Evolutionary conservation across 176 grass and related monocot species (phyloP).

Genomic region (Juncus inflexus): DNA sequence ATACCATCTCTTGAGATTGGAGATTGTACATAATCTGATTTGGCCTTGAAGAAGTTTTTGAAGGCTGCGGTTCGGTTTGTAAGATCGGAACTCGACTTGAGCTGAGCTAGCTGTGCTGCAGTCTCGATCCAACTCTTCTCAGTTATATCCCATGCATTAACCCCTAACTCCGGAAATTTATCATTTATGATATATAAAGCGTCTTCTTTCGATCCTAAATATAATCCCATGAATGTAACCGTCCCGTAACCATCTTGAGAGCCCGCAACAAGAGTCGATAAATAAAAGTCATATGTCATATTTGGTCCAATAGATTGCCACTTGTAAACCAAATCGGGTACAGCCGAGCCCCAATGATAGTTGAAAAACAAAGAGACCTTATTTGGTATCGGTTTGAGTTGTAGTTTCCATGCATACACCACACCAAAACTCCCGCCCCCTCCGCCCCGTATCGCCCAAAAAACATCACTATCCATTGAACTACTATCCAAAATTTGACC

Average conservation of each 20-base stretch:
- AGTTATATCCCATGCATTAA: conserved; percentile 13
- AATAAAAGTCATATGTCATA: conserved; percentile 56
- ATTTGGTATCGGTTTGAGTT: conserved; percentile 38
- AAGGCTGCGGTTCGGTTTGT: neutral
- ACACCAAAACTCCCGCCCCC: conserved; percentile 74
- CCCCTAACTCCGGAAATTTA: conserved; percentile 36
- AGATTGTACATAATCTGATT: conserved; percentile 51
- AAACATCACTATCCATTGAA: conserved; percentile 50
- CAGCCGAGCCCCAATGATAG: neutral
- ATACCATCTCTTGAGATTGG: conserved; percentile 16
- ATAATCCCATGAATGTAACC: conserved; percentile 36
- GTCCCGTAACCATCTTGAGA: conserved; percentile 28
- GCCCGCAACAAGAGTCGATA: conserved; percentile 14
- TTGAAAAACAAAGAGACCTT: conserved; percentile 33
- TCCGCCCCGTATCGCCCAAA: conserved; percentile 69
- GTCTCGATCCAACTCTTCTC: conserved; percentile 70
- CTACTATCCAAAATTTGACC: conserved; percentile 4
- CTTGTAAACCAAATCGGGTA: conserved; percentile 31
- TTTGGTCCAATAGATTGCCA: conserved; percentile 47
- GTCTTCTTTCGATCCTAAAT: conserved; percentile 11
- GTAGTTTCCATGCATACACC: conserved; percentile 76
- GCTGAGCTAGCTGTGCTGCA: conserved; percentile 30
- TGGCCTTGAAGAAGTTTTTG: conserved; percentile 38
- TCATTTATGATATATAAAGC: conserved; percentile 26
- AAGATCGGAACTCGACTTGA: conserved; percentile 17